A percentile compares a stretch with the other conserved stretches of the same genome.
Evolutionary conservation across 441 rosid species (phyloP).

Genomic region (Geranium incanum): DNA sequence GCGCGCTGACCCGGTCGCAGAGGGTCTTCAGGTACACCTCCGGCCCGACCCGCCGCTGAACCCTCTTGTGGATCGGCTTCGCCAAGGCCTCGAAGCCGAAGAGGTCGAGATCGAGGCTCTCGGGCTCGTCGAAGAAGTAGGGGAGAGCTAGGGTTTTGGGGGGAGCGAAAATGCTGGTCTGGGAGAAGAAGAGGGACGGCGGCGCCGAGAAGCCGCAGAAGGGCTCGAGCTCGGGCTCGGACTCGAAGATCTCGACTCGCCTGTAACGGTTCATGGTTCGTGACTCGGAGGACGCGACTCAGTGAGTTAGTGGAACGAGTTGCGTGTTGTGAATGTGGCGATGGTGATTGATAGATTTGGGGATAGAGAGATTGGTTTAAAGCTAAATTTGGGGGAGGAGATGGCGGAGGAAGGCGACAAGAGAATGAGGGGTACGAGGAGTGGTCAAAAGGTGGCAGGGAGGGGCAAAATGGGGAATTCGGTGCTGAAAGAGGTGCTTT

Average conservation of each 20-base stretch:
- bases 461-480: slow-evolving; percentile 37
- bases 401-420: slow-evolving; percentile 34
- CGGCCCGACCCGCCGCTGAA: slow-evolving; percentile 33
- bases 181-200: slow-evolving; percentile 28
- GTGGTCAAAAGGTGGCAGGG: slow-evolving; percentile 18
- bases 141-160: slow-evolving; percentile 30
- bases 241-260: slow-evolving; percentile 51
- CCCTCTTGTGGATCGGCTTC: slow-evolving; percentile 30
- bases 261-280: slow-evolving; percentile 54
- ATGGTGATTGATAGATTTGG: neutral
- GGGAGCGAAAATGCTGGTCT: slow-evolving; percentile 37
- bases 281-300: neutral
- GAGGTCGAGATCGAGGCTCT: slow-evolving; percentile 24
- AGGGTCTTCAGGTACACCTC: slow-evolving; percentile 42
- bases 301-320: slow-evolving; percentile 22
- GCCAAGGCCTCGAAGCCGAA: slow-evolving; percentile 24
- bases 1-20: slow-evolving; percentile 49
- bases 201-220: slow-evolving; percentile 19
- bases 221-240: slow-evolving; percentile 13
- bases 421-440: slow-evolving; percentile 29
- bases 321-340: slow-evolving; percentile 7
- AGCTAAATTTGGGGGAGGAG: neutral
- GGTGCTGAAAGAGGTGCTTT: slow-evolving; percentile 13
- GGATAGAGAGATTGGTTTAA: neutral
- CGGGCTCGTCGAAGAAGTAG: slow-evolving; percentile 34